Percentiles rank a stretch among this genome's conserved stretches.
These are phyloP conservation scores for Fraxinus nigra DNA, from an alignment of 305 asterid species.

Conservation along the genomic window DNA sequence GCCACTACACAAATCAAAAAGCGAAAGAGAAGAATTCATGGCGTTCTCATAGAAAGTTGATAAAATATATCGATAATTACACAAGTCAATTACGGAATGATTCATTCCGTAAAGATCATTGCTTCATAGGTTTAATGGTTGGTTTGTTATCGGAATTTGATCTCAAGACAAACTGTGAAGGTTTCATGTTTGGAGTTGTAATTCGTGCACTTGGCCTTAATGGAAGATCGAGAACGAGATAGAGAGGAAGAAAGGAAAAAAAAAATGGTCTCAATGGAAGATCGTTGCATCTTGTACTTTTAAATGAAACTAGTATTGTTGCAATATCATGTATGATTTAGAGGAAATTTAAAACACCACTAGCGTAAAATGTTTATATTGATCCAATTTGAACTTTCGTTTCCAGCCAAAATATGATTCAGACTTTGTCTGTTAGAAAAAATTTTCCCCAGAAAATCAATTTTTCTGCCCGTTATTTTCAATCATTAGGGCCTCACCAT, in stretches of 20 bases:
- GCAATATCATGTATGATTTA: neutral
- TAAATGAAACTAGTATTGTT: neutral
- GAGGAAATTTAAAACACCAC: neutral
- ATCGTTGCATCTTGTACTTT: neutral
- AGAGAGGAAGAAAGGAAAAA: neutral
- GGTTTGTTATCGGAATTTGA: neutral
- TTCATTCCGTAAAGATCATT: no score
- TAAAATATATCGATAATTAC: neutral
- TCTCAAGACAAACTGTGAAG: neutral
- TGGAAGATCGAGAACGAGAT: neutral
- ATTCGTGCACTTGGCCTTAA: neutral
- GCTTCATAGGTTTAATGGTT: neutral
- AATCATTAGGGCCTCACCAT: no score
- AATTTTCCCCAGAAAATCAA: no score
- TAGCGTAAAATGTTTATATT: conserved; percentile 38
- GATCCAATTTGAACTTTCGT: conserved; percentile 5
- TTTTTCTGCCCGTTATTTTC: no score
- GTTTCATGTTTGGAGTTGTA: neutral
- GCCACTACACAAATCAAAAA: neutral
- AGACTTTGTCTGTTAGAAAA: neutral
- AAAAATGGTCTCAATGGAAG: no score
- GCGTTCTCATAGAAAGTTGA: neutral
- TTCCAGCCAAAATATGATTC: conserved; percentile 15
- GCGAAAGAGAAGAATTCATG: neutral
- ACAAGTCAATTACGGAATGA: neutral